Evolutionary conservation across 768 basidiomycete species (phyloP), one percentile per base, ranked within the genome.

Genomic region (Mycena pura): DNA sequence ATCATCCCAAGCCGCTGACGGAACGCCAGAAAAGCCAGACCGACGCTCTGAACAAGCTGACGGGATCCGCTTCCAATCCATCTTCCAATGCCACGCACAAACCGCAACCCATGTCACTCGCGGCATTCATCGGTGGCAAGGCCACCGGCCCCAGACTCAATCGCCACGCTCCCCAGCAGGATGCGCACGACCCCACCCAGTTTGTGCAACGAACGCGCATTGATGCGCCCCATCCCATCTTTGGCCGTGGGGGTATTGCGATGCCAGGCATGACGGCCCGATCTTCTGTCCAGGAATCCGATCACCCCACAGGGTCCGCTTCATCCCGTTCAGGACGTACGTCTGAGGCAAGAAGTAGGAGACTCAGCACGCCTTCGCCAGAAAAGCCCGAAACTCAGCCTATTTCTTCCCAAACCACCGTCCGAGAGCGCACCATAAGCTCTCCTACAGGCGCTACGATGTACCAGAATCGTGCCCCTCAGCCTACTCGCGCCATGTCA

Each of bases 101-200:
- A 50, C 62, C 80, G 3, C 78, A 83, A 39, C 78, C 86, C 11
- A 86, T 90, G 9, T 94, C 92, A 3, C 81, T 93, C 25, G 92
- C 92, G 0, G 83, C 88, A 2, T 92, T 93, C 71, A 93, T 93
- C 65, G 92, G 92, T 34, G 91, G 92, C 7, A 84, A 80, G 25
- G 91, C 88, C 14, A 82, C 85, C 40, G 92, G 91, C 22, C 91
- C 91, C 4, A 81, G 88, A 34, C 80, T 94, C 40, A 92, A 84
- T 63, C 84, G 80, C 57, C 91, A 87, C 67, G 86, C 87, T 17
- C 87, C 91, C 5, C 92, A 93, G 70, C 79, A 79, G 65, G 86
- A 93, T 74, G 81, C 81, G 10, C 78, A 85, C 68, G 84, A 88
- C 67, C 86, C 85, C 1, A 85, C 83, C 0, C 85, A 86, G 64